Evolutionary conservation across 768 basidiomycete genomes (phyloP).

Genomic region (Naganishia friedmannii): DNA sequence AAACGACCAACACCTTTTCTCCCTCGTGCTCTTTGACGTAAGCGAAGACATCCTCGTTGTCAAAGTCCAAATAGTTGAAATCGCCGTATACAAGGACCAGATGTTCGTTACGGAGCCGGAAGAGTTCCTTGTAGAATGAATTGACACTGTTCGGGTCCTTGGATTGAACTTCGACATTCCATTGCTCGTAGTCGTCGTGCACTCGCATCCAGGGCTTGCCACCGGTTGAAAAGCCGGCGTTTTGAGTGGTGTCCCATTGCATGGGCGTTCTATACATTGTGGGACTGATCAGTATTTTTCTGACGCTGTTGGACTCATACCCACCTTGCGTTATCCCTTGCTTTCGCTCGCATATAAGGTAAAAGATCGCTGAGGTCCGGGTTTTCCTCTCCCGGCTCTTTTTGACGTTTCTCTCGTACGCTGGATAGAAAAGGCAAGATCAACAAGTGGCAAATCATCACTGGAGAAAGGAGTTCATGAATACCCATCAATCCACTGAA

Average conservation of each 20-base stretch:
- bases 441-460: not conserved
- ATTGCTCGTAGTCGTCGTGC: slow-evolving; percentile 63
- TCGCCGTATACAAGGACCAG: slow-evolving; percentile 65
- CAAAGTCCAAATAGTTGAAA: slow-evolving; percentile 58
- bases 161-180: slow-evolving; percentile 61
- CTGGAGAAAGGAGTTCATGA: not conserved
- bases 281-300: not conserved
- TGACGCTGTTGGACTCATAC: slow-evolving; percentile 17
- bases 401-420: slow-evolving; percentile 30
- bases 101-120: slow-evolving; percentile 60
- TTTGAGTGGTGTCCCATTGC: slow-evolving; percentile 61
- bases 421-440: slow-evolving; percentile 16
- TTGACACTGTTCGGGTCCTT: slow-evolving; percentile 59
- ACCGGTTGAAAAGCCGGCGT: slow-evolving; percentile 65
- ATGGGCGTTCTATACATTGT: not conserved
- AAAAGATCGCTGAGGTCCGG: slow-evolving; percentile 66
- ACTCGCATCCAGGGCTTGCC: slow-evolving; percentile 69
- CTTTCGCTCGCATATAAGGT: slow-evolving; percentile 61
- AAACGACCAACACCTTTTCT: slow-evolving; percentile 43
- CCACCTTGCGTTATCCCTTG: slow-evolving; percentile 68
- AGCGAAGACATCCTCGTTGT: slow-evolving; percentile 60
- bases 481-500: slow-evolving; percentile 32
- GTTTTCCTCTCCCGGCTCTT: slow-evolving; percentile 48
- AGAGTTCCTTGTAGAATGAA: slow-evolving; percentile 63
- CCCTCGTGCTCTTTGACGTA: slow-evolving; percentile 51